Conservation (phyloP, 106 monocot species). For the Allium cepa region DNA sequence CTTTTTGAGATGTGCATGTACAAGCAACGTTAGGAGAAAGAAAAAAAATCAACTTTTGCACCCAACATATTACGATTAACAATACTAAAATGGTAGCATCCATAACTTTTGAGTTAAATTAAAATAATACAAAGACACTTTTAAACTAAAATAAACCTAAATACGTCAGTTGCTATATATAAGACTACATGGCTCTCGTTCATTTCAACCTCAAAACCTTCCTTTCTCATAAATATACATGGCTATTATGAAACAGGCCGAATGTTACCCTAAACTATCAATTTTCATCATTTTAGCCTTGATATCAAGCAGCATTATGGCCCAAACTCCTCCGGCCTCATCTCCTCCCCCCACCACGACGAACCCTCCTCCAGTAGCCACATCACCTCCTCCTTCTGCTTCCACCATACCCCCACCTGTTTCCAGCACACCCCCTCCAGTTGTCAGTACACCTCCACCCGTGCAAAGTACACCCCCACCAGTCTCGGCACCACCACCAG, state of each 20-base stretch:
- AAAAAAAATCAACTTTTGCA: too few relatives aligned
- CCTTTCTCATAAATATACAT: not conserved
- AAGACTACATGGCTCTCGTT: not conserved
- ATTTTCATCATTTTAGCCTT: not conserved
- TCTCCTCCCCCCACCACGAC: not conserved
- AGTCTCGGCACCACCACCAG: not conserved
- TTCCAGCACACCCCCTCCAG: not conserved
- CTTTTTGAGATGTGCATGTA: too few relatives aligned
- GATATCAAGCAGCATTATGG: conserved; percentile 4
- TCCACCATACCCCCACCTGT: not conserved
- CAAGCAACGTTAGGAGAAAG: too few relatives aligned
- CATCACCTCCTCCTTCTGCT: not conserved
- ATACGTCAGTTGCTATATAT: not conserved
- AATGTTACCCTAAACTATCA: not conserved
- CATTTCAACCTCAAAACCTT: not conserved
- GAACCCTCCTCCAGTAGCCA: not conserved
- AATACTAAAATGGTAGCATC: too few relatives aligned
- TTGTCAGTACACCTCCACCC: not conserved
- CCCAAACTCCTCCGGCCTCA: not conserved
- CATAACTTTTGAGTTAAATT: too few relatives aligned
- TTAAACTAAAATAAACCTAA: too few relatives aligned
- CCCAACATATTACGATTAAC: too few relatives aligned
- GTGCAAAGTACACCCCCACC: not conserved
- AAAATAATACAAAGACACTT: too few relatives aligned
- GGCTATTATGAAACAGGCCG: not conserved